Base-by-base conservation (phyloP, 305 asterid species). In the Fraxinus velutina region DNA sequence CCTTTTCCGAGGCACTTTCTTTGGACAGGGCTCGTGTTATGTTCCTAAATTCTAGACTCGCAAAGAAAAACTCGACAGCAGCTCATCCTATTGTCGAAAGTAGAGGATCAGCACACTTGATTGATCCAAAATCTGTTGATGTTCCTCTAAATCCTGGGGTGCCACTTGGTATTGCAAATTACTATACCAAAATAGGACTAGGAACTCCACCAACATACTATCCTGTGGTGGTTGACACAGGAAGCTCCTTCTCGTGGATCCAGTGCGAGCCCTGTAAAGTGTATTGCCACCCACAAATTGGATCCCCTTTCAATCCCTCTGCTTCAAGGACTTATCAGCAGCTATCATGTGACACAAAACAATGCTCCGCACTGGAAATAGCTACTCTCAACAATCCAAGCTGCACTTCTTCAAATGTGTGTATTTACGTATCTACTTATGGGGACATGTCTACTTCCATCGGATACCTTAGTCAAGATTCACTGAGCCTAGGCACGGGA, bases 221-320 rank as follows among this genome's bases (percentile, higher is more conserved):
- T 62, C 83, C 80, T 1, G 92, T 90, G 0, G 85, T 90, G 0
- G 88, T 90, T 39, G 92, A 90, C 83, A 89, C 94, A 0, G 92
- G 94, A 52, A 89, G 92, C 88, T 89, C 92, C 77, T 85, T 89
- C 79, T 89, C 93, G 0, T 90, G 92, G 93, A 77, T 87, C 44
- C 92, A 90, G 62, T 90, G 92, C 81, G 79, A 87, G 85, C 92
- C 93, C 2, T 90, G 93, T 62, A 37, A 27, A 3, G 80, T 84
- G 70, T 86, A 86, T 37, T 90, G 92, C 82, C 91, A 90, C 55
- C 83, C 89, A 4, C 91, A 89, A 64, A 73, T 70, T 0, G 91
- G 88, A 6, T n/a, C 85, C 33, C 80, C 0, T 36, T 89, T 90
- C 86, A 47, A 88, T 8, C 92, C 94, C 36, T 37, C 87, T 0